A percentile compares a stretch with the other conserved stretches of the same genome.
Evolutionary conservation across 768 basidiomycete species (phyloP).

Genomic region (Auriscalpium vulgare): DNA sequence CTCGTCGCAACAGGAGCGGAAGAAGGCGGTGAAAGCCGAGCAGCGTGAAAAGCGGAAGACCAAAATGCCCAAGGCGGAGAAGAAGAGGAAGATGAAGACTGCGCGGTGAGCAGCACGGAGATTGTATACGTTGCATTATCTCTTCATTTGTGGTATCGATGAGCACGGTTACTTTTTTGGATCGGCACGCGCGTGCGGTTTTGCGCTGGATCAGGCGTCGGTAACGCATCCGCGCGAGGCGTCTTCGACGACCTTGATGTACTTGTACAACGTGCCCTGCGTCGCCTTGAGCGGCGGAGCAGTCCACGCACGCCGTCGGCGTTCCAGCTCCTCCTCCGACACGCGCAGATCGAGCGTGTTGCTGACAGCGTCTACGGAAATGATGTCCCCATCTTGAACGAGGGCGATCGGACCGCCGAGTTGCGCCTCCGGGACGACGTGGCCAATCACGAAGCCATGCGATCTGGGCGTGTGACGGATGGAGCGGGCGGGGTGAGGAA

Average conservation of each 20-base stretch:
- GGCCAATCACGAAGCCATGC: conserved; percentile 94
- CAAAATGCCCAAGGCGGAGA: conserved; percentile 95
- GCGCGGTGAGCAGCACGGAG: conserved; percentile 14
- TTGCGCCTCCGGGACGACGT: conserved; percentile 94
- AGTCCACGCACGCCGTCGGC: conserved; percentile 64
- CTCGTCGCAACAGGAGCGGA: conserved; percentile 57
- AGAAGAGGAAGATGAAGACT: conserved; percentile 74
- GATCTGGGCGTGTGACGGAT: conserved; percentile 43
- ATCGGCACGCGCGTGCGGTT: neutral
- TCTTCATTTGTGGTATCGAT: neutral
- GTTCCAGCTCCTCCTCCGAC: conserved; percentile 69
- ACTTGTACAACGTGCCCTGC: conserved; percentile 84
- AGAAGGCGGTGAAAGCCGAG: conserved; percentile 82
- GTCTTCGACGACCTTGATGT: conserved; percentile 80
- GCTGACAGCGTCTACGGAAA: conserved; percentile 81
- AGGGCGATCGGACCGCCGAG: conserved; percentile 91
- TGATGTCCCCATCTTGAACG: conserved; percentile 79
- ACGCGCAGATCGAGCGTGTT: conserved; percentile 79
- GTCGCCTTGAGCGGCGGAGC: conserved; percentile 80
- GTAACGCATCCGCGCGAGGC: conserved; percentile 92
- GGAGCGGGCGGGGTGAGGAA: conserved; percentile 12
- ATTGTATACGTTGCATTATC: neutral
- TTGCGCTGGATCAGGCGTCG: conserved; percentile 45
- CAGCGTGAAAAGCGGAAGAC: conserved; percentile 80
- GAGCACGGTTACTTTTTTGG: neutral